Base-by-base conservation (phyloP, 306 rosid species). In the Arachis hypogaea region DNA sequence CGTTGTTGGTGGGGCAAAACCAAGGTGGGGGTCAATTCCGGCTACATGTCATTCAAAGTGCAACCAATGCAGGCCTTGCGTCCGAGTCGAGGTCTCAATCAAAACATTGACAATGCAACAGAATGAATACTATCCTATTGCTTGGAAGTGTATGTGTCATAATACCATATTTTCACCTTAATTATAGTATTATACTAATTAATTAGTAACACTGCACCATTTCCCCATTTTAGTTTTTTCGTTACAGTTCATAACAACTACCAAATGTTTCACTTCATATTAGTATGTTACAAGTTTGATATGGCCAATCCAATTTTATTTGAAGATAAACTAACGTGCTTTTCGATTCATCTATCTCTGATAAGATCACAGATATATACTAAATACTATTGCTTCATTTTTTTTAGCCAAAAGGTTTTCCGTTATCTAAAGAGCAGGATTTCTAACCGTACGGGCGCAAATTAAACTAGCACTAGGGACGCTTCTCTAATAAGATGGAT, bases 121-220 rank as follows among this genome's bases (percentile, higher is more conserved):
- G 42, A 66, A 68, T 42, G 81, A 79, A 49, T 89, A 87, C 78
- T 87, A 84, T 80, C 90, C 89, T 60, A 86, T 73, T 33, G 90
- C 84, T 56, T 87, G 96, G 92, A 87, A 64, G 83, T 89, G 96
- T 77, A 83, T 83, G 82, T 85, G 96, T 62, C 81, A 74, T 30
- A 71, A 75, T 66, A 67, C 52, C 49, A 47, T 85, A 40, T 89
- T 87, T 76, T 84, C 84, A 3, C 90, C 96, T 51, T 87, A 29
- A 47, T 57, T 57, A 66, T 38, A 30, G 14, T 71, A 22, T 67
- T 30, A 38, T 9, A 46, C 11, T 55, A 33, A 33, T 33, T 33
- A 33, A 33, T 33, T 33, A 4, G 4, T 2, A 4, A 4, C 38
- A 33, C 38, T 33, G 38, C 38, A 33, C 4, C 38, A 33, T 33